Evolutionary conservation across 139 green algal species (phyloP).

Genomic region (Picochlorum sp.): DNA sequence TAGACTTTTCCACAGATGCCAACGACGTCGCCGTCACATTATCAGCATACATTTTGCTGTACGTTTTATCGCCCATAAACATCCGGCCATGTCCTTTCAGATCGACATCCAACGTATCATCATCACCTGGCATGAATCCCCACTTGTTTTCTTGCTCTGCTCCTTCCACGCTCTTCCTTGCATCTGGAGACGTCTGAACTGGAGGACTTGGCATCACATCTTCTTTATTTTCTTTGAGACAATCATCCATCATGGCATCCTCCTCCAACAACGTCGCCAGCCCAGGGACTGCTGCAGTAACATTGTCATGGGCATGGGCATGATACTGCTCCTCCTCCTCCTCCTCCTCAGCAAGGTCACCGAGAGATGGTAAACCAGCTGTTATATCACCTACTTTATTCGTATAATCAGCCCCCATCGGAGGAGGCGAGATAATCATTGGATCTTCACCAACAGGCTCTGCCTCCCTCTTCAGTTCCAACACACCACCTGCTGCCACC

Average conservation of each 20-base stretch:
- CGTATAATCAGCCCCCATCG: neutral
- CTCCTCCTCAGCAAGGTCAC: constrained; percentile 22
- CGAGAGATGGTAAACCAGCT: constrained; percentile 17
- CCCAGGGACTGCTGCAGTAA: constrained; percentile 20
- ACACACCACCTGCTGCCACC: neutral
- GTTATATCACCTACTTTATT: constrained; percentile 24
- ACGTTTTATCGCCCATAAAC: constrained; percentile 67
- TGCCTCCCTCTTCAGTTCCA: no score
- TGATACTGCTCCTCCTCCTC: neutral
- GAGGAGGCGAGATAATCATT: neutral
- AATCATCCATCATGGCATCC: constrained; percentile 15
- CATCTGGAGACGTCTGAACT: constrained; percentile 7
- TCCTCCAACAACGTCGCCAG: constrained; percentile 17
- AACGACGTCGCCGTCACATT: constrained; percentile 13
- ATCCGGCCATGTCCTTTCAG: constrained; percentile 35
- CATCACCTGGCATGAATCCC: constrained; percentile 65
- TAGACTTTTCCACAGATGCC: constrained; percentile 8
- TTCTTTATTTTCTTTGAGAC: constrained; percentile 3
- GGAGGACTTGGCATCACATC: constrained; percentile 29
- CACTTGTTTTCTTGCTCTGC: constrained; percentile 49
- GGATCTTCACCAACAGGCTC: no score
- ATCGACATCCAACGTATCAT: constrained; percentile 53
- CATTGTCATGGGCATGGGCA: constrained; percentile 2
- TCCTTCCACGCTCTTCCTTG: constrained; percentile 14
- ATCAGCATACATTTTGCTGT: constrained; percentile 55